Percentiles rank a stretch among this genome's conserved stretches.
These are phyloP conservation scores for Fraxinus albicans DNA, from an alignment of 305 asterid genomes.

Conservation along the genomic window DNA sequence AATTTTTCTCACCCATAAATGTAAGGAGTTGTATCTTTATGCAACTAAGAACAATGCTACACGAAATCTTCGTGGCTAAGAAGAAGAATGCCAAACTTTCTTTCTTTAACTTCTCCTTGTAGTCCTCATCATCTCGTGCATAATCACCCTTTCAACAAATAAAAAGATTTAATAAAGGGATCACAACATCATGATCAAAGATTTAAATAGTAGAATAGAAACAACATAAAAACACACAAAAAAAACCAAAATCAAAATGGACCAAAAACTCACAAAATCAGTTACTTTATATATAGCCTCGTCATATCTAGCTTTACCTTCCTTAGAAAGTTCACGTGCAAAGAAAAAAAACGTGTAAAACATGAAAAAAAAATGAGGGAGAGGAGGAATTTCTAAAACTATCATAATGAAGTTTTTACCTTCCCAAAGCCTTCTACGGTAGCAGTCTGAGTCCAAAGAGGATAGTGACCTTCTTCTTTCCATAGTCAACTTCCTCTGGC, in stretches of 20 bases:
- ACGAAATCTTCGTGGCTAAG: constrained; percentile 76
- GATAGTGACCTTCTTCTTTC: constrained; percentile 70
- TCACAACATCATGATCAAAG: neutral
- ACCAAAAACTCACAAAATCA: constrained; percentile 61
- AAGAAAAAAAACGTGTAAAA: neutral
- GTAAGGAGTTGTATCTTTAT: neutral
- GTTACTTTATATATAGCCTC: constrained; percentile 65
- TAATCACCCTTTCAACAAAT: constrained; percentile 67
- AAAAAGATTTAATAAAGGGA: constrained; percentile 16
- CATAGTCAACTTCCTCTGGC: constrained; percentile 74
- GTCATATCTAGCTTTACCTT: constrained; percentile 89
- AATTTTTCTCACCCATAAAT: constrained; percentile 3
- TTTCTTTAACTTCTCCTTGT: constrained; percentile 78
- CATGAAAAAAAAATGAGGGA: no score
- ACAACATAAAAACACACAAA: neutral
- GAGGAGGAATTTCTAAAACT: neutral
- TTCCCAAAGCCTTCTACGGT: constrained; percentile 96
- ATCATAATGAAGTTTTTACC: constrained; percentile 32
- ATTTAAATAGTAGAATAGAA: neutral
- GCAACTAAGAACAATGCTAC: constrained; percentile 10
- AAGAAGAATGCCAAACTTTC: constrained; percentile 76
- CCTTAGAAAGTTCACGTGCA: constrained; percentile 81
- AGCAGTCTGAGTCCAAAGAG: constrained; percentile 94
- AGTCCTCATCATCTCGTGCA: constrained; percentile 86
- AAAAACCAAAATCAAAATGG: neutral